Evolutionary conservation across 192 early-diverging fungal genomes (phyloP), one percentile per base, ranked within the genome.

Genomic region (Phlyctochytrium arcticum): DNA sequence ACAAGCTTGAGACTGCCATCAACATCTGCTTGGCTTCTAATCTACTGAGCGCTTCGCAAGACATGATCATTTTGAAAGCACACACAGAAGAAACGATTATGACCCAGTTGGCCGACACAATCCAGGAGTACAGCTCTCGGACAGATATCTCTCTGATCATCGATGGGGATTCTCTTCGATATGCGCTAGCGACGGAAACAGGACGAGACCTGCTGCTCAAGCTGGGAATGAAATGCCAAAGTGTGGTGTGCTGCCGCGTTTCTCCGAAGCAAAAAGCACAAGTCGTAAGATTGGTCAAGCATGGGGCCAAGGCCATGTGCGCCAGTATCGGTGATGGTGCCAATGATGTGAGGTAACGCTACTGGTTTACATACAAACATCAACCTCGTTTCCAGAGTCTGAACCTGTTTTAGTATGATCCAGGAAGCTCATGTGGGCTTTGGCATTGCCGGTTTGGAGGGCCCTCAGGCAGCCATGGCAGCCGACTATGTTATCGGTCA

Each of bases 321-420:
- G 65, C 91, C 37, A 89, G 89, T 9, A 92, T 96, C 48, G 94
- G 94, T 34, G 94, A 96, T 47, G 94, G 94, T 15, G 94, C 90
- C 49, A 96, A 96, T 66, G 94, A 96, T 57, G 90, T 95, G 75
- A 65, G 66, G 47, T 66, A 26, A n/a, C n/a, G n/a, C n/a, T n/a
- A 26, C 10, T 7, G 85, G 90, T 65, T 7, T 51, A 7, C 23
- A 7, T 17, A 7, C 23, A 7, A 15, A n/a, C n/a, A n/a, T n/a
- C n/a, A n/a, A n/a, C n/a, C n/a, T n/a, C n/a, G n/a, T n/a, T n/a
- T n/a, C n/a, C n/a, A n/a, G n/a, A n/a, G n/a, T n/a, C n/a, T n/a
- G n/a, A n/a, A n/a, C n/a, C n/a, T n/a, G n/a, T n/a, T n/a, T n/a
- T 79, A 88, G 88, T 21, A 96, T 96, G 94, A 93, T 96, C 60